Conservation (phyloP, 116 monocot species). For the Papilionanthe hybrid region DNA sequence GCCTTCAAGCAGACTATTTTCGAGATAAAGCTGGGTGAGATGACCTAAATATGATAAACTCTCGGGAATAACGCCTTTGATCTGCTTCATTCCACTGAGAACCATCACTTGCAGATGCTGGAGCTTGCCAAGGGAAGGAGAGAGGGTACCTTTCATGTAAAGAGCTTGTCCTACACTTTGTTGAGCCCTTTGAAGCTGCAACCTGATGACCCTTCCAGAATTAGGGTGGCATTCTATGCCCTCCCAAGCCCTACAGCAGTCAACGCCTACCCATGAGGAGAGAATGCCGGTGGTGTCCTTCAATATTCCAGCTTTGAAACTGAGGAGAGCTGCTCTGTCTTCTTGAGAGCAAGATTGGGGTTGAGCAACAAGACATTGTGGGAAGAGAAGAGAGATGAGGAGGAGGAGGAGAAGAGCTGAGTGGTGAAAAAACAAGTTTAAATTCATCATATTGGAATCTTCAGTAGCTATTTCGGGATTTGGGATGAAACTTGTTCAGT, state of each 20-base stretch:
- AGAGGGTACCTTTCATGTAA: conserved; percentile 66
- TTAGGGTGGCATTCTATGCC: conserved; percentile 55
- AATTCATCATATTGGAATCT: too few relatives aligned
- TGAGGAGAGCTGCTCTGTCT: conserved; percentile 61
- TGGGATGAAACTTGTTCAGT: too few relatives aligned
- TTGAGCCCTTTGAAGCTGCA: conserved; percentile 39
- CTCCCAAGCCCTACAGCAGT: conserved; percentile 80
- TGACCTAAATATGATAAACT: conserved; percentile 32
- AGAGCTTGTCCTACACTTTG: conserved; percentile 2
- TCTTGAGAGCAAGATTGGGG: not conserved
- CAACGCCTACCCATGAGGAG: conserved; percentile 46
- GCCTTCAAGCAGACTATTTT: conserved; percentile 53
- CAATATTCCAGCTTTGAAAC: conserved; percentile 61
- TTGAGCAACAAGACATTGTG: not conserved
- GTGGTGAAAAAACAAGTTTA: too few relatives aligned
- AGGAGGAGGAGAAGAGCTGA: too few relatives aligned
- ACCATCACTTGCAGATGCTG: conserved; percentile 47
- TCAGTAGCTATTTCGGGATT: too few relatives aligned
- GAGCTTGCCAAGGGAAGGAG: conserved; percentile 51
- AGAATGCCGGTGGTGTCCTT: conserved; percentile 55
- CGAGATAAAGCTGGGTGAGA: conserved; percentile 76
- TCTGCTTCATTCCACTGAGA: conserved; percentile 63
- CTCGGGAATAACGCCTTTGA: conserved; percentile 52
- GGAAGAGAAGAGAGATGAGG: too few relatives aligned
- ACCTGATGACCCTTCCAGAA: conserved; percentile 43